Conservation (phyloP, 345 rosid genomes). For the Hevea brasiliensis region DNA sequence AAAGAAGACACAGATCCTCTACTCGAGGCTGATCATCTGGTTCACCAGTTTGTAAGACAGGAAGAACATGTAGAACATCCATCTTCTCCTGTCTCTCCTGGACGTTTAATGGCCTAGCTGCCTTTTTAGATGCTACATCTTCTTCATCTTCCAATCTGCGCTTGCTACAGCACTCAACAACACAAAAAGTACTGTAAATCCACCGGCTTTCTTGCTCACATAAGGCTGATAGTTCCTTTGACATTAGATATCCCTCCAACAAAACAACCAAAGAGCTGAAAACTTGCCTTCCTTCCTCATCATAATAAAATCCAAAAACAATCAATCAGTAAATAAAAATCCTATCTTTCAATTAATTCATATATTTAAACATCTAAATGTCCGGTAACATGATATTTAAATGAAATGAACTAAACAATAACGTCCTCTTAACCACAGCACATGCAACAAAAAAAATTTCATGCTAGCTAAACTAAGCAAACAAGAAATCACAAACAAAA, state of each 20-base stretch:
- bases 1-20: not conserved
- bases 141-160: constrained; percentile 34
- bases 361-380: not conserved
- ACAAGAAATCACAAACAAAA: not conserved
- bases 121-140: constrained; percentile 26
- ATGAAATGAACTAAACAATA: constrained; percentile 1
- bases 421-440: not conserved
- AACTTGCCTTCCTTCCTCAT: not conserved
- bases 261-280: not conserved
- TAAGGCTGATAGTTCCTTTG: constrained; percentile 48
- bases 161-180: constrained; percentile 38
- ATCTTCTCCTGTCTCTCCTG: constrained; percentile 6
- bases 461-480: not conserved
- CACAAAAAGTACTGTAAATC: constrained; percentile 41
- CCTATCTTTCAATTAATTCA: not conserved
- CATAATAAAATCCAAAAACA: constrained; percentile 1
- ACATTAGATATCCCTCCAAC: constrained; percentile 52
- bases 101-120: constrained; percentile 22
- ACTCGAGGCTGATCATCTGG: not conserved
- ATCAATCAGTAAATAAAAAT: not conserved
- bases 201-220: constrained; percentile 47
- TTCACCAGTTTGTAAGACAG: not conserved
- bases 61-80: constrained; percentile 11
- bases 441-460: not conserved
- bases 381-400: not conserved